Evolutionary conservation across 208 protist genomes (phyloP).

Genomic region (Hexamita inflata): DNA sequence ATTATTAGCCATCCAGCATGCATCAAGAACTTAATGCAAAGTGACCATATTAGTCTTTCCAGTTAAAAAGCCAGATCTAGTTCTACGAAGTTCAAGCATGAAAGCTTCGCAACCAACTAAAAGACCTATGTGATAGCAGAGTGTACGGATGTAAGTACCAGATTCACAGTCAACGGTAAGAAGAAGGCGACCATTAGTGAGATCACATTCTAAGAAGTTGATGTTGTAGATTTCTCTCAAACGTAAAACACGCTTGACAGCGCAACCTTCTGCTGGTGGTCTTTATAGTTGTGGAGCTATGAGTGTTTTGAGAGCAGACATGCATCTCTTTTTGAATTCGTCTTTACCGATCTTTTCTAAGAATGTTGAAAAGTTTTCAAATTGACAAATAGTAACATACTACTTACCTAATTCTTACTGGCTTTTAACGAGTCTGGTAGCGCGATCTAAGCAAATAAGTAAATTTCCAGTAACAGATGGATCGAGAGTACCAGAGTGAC

Average conservation of each 20-base stretch:
- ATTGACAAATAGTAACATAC: conserved; percentile 87
- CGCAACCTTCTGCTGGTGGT: conserved; percentile 84
- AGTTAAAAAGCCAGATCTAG: conserved; percentile 78
- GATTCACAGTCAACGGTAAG: conserved; percentile 96
- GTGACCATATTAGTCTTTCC: conserved; percentile 78
- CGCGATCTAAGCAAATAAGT: conserved; percentile 94
- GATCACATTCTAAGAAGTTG: conserved; percentile 92
- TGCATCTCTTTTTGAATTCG: background rate
- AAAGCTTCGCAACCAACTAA: conserved; percentile 88
- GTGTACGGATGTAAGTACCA: conserved; percentile 98
- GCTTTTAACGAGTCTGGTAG: conserved; percentile 95
- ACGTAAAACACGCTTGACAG: conserved; percentile 87
- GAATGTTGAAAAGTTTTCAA: conserved; percentile 58
- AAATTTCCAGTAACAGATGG: conserved; percentile 91
- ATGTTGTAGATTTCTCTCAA: conserved; percentile 94
- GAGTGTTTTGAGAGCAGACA: conserved; percentile 73
- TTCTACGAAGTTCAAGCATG: conserved; percentile 95
- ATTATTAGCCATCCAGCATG: conserved; percentile 86
- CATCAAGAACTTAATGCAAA: conserved; percentile 98
- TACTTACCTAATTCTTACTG: conserved; percentile 95
- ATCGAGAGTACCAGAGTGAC: conserved; percentile 94
- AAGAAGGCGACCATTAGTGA: conserved; percentile 77
- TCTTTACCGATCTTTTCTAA: background rate
- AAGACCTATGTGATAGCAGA: conserved; percentile 96
- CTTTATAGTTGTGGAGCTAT: conserved; percentile 94